Conservation (phyloP, 2,329 filamentous ascomycete genomes). For the Esteya vermicola region DNA sequence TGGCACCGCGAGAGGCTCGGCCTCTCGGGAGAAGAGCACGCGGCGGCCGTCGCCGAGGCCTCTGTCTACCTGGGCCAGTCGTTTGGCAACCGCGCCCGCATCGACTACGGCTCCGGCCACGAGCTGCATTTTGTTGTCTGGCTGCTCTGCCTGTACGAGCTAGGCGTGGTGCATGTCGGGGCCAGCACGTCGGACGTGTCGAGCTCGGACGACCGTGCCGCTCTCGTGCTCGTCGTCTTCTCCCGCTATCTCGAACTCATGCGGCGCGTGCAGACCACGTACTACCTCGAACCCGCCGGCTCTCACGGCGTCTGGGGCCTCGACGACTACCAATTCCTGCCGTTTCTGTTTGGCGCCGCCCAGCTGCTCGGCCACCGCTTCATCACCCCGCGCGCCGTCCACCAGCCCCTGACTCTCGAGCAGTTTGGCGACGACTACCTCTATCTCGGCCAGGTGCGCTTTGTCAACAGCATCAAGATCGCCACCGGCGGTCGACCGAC, state of each 20-base stretch:
- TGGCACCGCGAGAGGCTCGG: constrained; percentile 48
- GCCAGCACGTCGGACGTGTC: not conserved
- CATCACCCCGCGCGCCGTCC: constrained; percentile 67
- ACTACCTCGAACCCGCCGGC: constrained; percentile 92
- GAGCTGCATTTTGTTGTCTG: constrained; percentile 96
- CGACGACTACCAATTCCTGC: constrained; percentile 94
- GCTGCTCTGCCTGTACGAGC: constrained; percentile 84
- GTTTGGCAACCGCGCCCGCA: constrained; percentile 73
- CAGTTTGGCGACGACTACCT: constrained; percentile 73
- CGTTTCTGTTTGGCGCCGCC: constrained; percentile 86
- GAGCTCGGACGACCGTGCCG: constrained; percentile 44
- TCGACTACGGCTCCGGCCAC: constrained; percentile 95
- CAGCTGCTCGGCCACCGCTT: constrained; percentile 77
- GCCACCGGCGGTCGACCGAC: constrained; percentile 1
- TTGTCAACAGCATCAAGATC: constrained; percentile 83
- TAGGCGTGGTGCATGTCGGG: constrained; percentile 41
- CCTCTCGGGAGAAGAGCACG: constrained; percentile 12
- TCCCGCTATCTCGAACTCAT: constrained; percentile 71
- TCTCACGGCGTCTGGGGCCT: constrained; percentile 97
- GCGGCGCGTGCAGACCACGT: constrained; percentile 76
- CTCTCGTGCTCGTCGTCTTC: constrained; percentile 67
- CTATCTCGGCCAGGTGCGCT: constrained; percentile 83
- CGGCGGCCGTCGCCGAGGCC: constrained; percentile 50
- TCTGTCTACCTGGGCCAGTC: constrained; percentile 69
- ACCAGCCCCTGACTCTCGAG: constrained; percentile 76